Evolutionary conservation across 352 stramenopile species (phyloP), one percentile per base, ranked within the genome.

Genomic region (Phytophthora syringae): DNA sequence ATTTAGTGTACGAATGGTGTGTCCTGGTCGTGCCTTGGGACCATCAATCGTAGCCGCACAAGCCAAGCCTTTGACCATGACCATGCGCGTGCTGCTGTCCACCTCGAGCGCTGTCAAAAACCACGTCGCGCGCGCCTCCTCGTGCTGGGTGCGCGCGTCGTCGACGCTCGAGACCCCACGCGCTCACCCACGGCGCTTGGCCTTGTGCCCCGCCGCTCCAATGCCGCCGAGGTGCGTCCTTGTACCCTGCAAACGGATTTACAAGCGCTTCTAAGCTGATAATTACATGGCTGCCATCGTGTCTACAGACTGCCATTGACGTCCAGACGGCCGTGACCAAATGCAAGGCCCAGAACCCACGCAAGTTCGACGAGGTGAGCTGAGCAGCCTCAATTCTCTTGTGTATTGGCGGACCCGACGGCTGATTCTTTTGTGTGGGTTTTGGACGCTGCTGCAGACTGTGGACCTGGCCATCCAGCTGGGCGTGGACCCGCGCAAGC

Each of bases 341-440:
- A 48, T 89, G 83, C 78, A 90, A 92, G 76, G 30, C 77, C 34
- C 67, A 81, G 28, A 79, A 84, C 12, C 62, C 68, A 56, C 82
- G 83, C 76, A 95, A 95, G 56, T 95, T 95, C 66, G 86, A 95
- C 58, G 88, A 95, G 80, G 84, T 93, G 42, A 65, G 21, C 10
- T 50, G 16, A 22, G 22, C 9, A 16, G 22, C 21, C 32, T 44
- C 2, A 7, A 39, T 15, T 34, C 34, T 24, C 9, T 45, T 16
- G 16, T 24, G 12, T 16, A 5, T 10, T 56, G 6, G 11, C n/a
- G 16, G 25, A 52, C 5, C 24, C 18, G 25, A 44, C 5, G 21
- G 39, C 27, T 67, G 16, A 69, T 36, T 42, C 12, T 64, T n/a
- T n/a, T 52, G 22, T 50, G 45, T 48, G 25, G 11, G n/a, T n/a